phyloP scores from a whole-genome alignment of 1,139 yeast genomes.

The Kazachstania sp. region DNA sequence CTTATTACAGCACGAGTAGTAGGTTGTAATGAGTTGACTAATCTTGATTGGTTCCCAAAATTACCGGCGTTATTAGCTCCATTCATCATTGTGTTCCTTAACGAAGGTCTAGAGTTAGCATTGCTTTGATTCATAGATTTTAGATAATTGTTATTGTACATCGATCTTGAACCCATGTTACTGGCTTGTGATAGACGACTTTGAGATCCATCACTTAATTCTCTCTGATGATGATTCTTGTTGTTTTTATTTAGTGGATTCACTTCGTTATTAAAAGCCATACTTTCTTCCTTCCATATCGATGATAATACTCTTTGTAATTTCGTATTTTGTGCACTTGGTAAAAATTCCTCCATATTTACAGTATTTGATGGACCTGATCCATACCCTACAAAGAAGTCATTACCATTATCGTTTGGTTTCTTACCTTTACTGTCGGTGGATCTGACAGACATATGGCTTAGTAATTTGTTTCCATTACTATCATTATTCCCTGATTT shows the following conservation, averaged over 20 bases:
- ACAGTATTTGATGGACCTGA: conserved; percentile 4
- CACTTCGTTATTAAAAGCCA: conserved; percentile 20
- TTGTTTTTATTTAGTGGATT: conserved; percentile 18
- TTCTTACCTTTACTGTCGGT: not conserved
- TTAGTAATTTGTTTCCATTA: not conserved
- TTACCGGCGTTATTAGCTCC: conserved; percentile 2
- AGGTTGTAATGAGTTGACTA: conserved; percentile 27
- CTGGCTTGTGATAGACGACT: not conserved
- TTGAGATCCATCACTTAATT: conserved; percentile 2
- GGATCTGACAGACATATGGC: conserved; percentile 4
- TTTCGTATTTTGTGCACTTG: conserved; percentile 17
- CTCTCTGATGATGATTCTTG: not conserved
- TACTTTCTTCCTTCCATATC: conserved; percentile 28
- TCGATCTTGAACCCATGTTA: conserved; percentile 5
- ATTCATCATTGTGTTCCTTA: conserved; percentile 17
- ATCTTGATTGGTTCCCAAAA: conserved; percentile 18
- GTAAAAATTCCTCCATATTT: conserved; percentile 18
- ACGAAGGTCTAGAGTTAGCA: conserved; percentile 13
- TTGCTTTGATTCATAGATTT: conserved; percentile 4
- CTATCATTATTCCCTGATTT: conserved; percentile 2
- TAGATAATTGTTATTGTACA: conserved; percentile 3
- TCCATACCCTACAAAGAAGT: conserved; percentile 3
- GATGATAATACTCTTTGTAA: conserved; percentile 20
- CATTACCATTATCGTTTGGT: not conserved
- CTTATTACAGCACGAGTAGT: conserved; percentile 30